Base-by-base conservation (phyloP, 768 basidiomycete genomes). In the Suillus sp. region DNA sequence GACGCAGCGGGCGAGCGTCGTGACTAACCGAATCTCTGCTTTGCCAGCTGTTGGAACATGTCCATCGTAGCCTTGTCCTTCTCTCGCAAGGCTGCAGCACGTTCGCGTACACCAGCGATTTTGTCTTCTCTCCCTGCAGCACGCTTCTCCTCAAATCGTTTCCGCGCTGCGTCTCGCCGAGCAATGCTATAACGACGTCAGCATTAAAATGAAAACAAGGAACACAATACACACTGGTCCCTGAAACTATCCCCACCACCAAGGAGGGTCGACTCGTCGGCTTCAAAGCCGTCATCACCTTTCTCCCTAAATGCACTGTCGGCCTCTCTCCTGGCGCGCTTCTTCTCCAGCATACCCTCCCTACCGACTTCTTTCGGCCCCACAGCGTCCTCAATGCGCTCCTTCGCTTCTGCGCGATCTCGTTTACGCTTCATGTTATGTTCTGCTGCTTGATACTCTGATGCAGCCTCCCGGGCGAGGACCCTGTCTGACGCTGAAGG, bases 51-150 rank as follows among this genome's bases (percentile, higher is more conserved):
- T 76, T 92, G 92, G 76, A 97, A 95, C 94, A 95, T 96, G 62
- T 93, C 93, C 93, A 98, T 98, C 0, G 94, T 97, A 20, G 88
- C 91, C 73, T 87, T 88, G 70, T 97, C 95, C 71, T 92, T 95
- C 71, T 90, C 87, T 68, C 84, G 87, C 63, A 87, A 79, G 6
- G 84, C 87, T 27, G 70, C 79, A 0, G 83, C 80, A 61, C 90
- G 84, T 71, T 95, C 93, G 47, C 86, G 83, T 14, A 80, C 71
- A 1, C 75, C 82, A 32, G 80, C 79, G 4, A 71, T 69, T 61
- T 81, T 84, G 45, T 89, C 89, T 54, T 85, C 87, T 58, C 75
- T 75, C 7, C 54, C 20, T 1, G 65, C 51, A 38, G 42, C 65
- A 62, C 74, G 75, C 71, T 85, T 87, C 62, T 87, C 85, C 61